These are phyloP conservation scores for Pilaira anomala DNA, from an alignment of 192 early-diverging fungal species.

Conservation along the genomic window DNA sequence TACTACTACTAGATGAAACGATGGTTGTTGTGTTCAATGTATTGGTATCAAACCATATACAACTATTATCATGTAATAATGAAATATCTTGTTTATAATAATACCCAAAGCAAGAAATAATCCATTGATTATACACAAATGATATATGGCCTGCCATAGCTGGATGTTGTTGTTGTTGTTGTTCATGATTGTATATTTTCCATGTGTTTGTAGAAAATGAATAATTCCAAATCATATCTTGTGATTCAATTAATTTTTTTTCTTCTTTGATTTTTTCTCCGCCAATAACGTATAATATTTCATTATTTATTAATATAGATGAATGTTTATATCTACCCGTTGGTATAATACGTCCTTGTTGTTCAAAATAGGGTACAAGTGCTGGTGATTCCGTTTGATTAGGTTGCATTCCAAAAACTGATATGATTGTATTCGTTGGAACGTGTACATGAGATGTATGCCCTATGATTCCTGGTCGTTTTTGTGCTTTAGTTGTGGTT, in stretches of 20 bases:
- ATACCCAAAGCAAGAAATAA: constrained; percentile 9
- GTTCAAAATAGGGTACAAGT: not conserved
- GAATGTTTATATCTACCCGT: constrained; percentile 1
- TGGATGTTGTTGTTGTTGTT: not conserved
- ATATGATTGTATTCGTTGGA: not conserved
- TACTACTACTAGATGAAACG: too few species aligned
- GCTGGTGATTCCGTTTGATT: not conserved
- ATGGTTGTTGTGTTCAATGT: too few species aligned
- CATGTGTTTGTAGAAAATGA: too few species aligned
- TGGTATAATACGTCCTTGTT: not conserved
- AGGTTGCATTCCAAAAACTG: not conserved
- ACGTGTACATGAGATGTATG: constrained; percentile 6
- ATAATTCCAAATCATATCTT: not conserved
- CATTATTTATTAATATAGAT: not conserved
- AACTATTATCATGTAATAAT: not conserved
- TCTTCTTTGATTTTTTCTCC: not conserved
- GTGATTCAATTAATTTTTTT: not conserved
- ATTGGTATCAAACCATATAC: constrained; percentile 5
- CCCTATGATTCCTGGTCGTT: not conserved
- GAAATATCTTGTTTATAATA: not conserved
- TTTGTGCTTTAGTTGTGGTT: not conserved
- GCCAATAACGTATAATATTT: constrained; percentile 4
- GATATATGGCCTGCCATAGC: constrained; percentile 3
- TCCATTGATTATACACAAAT: not conserved
- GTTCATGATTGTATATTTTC: not conserved